Evolutionary conservation across 495 filamentous ascomycete genomes (phyloP).

Genomic region (Apodospora peruviana): DNA sequence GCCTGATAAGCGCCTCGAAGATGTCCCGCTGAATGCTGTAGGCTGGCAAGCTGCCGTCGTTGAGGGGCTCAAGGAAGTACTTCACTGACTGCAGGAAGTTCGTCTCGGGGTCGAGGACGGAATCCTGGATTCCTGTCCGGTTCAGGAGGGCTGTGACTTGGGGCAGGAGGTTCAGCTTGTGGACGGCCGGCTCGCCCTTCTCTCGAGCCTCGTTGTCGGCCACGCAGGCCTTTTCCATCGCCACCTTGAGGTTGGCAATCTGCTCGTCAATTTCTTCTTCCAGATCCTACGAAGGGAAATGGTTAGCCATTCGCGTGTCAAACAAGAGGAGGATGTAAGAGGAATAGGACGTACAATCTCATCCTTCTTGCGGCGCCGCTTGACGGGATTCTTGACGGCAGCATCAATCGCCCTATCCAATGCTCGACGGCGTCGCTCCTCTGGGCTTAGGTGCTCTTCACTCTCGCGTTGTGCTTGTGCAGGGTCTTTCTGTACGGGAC

Average conservation of each 20-base stretch:
- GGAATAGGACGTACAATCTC: constrained; percentile 63
- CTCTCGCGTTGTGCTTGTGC: constrained; percentile 51
- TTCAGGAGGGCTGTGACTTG: constrained; percentile 85
- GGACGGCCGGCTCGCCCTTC: constrained; percentile 70
- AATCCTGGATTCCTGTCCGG: constrained; percentile 74
- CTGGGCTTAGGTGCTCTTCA: constrained; percentile 59
- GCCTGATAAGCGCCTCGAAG: constrained; percentile 68
- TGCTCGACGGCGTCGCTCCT: constrained; percentile 69
- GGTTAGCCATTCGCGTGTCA: constrained; percentile 9
- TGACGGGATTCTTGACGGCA: constrained; percentile 74
- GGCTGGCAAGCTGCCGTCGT: constrained; percentile 85
- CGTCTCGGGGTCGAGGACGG: constrained; percentile 85
- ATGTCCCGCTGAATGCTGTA: constrained; percentile 97
- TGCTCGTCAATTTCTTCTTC: constrained; percentile 84
- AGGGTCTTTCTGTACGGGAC: constrained; percentile 40
- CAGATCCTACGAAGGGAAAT: constrained; percentile 60
- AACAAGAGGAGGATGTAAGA: not conserved
- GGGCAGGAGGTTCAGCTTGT: constrained; percentile 92
- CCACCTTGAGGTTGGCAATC: constrained; percentile 79
- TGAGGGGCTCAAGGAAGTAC: constrained; percentile 94
- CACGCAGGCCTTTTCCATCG: constrained; percentile 89
- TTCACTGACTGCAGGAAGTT: constrained; percentile 91
- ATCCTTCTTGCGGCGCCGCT: constrained; percentile 78
- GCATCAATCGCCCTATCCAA: constrained; percentile 84
- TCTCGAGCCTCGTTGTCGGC: constrained; percentile 76